Percentiles rank a stretch among this genome's conserved stretches.
Evolutionary conservation across 129 eudicot species (phyloP).

Genomic region (Helianthus annuus): HanXRQr2.0-SUNRISE NC_035442.2:135267513-135268012

Average conservation of each 20-base stretch:
- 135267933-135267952: too few relatives aligned
- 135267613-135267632: conserved; percentile 5
- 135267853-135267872: conserved; percentile 18
- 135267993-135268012: conserved; percentile 63
- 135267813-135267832: conserved; percentile 70
- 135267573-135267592: conserved; percentile 48
- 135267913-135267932: too few relatives aligned
- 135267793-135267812: conserved; percentile 86
- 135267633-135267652: background rate
- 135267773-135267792: conserved; percentile 45
- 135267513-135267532: conserved; percentile 38
- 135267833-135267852: conserved; percentile 81
- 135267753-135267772: conserved; percentile 13
- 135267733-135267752: conserved; percentile 8
- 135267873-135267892: too few relatives aligned
- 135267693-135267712: conserved; percentile 5
- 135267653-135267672: conserved; percentile 30
- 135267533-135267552: conserved; percentile 26
- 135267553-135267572: conserved; percentile 49
- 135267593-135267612: conserved; percentile 32
- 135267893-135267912: too few relatives aligned
- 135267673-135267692: conserved; percentile 20
- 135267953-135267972: background rate
- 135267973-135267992: conserved; percentile 57
- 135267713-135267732: background rate